phyloP scores from a whole-genome alignment of 2,329 filamentous ascomycete genomes.

The Colletotrichum siamense region DNA sequence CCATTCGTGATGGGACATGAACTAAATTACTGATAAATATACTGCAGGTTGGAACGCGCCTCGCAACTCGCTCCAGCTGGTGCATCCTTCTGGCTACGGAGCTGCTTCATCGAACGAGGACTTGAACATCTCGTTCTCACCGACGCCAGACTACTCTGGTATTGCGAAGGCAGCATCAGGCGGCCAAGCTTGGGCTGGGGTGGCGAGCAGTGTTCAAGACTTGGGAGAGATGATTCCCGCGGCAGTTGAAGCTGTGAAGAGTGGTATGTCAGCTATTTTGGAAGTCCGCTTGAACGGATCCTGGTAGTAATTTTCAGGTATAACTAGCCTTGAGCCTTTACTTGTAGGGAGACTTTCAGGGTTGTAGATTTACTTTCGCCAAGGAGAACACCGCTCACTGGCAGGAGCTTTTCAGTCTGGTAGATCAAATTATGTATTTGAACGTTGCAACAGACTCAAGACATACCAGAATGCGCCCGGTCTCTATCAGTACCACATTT shows the following conservation, averaged over 20 bases:
- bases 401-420: neutral
- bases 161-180: conserved; percentile 32
- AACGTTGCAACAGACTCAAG: neutral
- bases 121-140: conserved; percentile 51
- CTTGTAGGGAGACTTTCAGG: neutral
- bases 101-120: conserved; percentile 49
- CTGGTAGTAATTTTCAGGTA: neutral
- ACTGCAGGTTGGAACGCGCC: conserved; percentile 50
- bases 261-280: conserved; percentile 57
- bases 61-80: conserved; percentile 45
- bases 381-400: neutral
- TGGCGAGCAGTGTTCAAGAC: conserved; percentile 51
- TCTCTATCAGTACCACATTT: neutral
- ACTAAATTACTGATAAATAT: neutral
- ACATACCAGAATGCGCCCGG: neutral
- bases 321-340: neutral
- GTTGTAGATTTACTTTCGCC: neutral
- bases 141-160: conserved; percentile 46
- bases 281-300: conserved; percentile 40
- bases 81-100: conserved; percentile 47
- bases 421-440: neutral
- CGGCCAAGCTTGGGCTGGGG: conserved; percentile 56
- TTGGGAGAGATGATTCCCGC: conserved; percentile 51
- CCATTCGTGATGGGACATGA: neutral
- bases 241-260: conserved; percentile 57